Conservation (phyloP, 305 asterid genomes). For the Fraxinus paxiana region DNA sequence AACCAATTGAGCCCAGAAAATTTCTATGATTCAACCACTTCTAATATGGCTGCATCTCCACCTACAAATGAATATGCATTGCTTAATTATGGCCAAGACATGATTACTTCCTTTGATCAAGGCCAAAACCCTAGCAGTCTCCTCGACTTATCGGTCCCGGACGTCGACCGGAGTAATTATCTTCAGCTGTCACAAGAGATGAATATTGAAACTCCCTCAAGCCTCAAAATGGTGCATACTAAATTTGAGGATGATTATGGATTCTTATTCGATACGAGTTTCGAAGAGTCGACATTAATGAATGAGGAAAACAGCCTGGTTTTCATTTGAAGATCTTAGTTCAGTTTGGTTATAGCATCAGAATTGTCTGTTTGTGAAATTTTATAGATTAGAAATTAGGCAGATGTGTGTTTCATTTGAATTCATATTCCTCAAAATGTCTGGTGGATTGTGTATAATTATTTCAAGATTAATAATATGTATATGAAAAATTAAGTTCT, state of each 20-base stretch:
- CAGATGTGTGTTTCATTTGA: constrained; percentile 17
- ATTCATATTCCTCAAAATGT: neutral
- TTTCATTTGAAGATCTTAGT: constrained; percentile 27
- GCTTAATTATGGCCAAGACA: constrained; percentile 17
- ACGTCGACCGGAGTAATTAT: constrained; percentile 15
- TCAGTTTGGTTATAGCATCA: constrained; percentile 20
- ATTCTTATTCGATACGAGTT: constrained; percentile 43
- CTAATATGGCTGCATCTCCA: constrained; percentile 28
- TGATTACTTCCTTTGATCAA: constrained; percentile 18
- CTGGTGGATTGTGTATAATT: neutral
- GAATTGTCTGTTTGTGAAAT: constrained; percentile 8
- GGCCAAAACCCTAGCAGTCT: constrained; percentile 37
- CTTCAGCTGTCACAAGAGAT: constrained; percentile 28
- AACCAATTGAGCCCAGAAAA: constrained; percentile 26
- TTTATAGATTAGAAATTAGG: constrained; percentile 19
- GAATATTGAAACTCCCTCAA: constrained; percentile 15
- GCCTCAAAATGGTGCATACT: constrained; percentile 17
- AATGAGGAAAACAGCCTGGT: constrained; percentile 27
- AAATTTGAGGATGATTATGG: constrained; percentile 60
- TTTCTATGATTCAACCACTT: constrained; percentile 28
- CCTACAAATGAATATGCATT: constrained; percentile 14
- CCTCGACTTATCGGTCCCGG: constrained; percentile 22
- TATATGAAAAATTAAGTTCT: neutral
- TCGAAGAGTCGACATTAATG: constrained; percentile 35
- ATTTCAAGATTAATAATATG: neutral